These are phyloP conservation scores for Rauvolfia tetraphylla DNA, from an alignment of 257 asterid genomes.

Conservation along the genomic window DNA sequence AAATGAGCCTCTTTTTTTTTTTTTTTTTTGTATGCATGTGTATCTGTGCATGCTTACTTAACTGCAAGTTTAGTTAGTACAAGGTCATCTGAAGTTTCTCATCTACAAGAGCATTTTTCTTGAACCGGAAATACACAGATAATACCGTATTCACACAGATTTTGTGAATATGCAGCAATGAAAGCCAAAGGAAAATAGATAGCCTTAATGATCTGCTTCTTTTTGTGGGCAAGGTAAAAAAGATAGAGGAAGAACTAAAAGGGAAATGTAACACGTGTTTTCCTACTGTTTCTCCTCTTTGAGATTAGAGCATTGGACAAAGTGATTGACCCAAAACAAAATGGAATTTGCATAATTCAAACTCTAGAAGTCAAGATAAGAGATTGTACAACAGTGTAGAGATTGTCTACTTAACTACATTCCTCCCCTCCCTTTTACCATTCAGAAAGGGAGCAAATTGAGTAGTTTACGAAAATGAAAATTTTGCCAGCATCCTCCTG, in stretches of 20 bases:
- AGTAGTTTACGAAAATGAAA: background rate
- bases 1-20: background rate
- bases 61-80: background rate
- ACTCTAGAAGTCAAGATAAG: background rate
- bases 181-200: background rate
- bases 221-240: background rate
- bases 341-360: background rate
- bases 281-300: background rate
- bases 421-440: background rate
- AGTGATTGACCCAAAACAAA: background rate
- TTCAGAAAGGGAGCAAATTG: background rate
- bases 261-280: background rate
- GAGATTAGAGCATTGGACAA: background rate
- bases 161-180: background rate
- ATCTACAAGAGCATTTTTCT: background rate
- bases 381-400: background rate
- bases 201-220: background rate
- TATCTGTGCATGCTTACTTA: background rate
- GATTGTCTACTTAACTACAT: background rate
- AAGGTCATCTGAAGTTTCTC: background rate
- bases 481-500: background rate
- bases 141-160: background rate
- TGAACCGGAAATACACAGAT: background rate
- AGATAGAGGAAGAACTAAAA: background rate
- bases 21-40: too few species aligned